Conservation (phyloP, 78 protist species). For the Tieghemostelium lacteum region DNA sequence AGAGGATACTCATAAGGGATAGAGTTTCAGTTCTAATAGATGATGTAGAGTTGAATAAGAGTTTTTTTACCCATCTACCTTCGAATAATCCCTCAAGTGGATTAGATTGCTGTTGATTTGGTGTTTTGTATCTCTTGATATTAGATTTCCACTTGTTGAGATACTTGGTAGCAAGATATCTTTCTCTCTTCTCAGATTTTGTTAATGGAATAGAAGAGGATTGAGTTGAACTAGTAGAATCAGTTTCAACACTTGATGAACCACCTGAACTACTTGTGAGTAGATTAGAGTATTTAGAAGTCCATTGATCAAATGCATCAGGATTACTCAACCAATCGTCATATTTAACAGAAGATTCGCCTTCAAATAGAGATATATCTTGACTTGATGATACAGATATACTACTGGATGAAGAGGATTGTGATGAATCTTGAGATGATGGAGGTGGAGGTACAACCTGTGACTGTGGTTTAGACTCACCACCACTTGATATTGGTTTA, state of each 20-base stretch:
- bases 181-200: background rate
- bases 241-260: background rate
- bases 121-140: background rate
- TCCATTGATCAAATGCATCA: constrained; percentile 17
- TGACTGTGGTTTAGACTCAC: background rate
- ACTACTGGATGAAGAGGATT: background rate
- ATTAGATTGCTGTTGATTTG: background rate
- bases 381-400: constrained; percentile 8
- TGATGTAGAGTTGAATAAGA: constrained; percentile 68
- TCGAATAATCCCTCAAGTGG: constrained; percentile 35
- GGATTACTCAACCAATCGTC: constrained; percentile 26
- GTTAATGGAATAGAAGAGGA: background rate
- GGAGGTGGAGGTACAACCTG: background rate
- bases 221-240: background rate
- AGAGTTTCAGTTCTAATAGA: constrained; percentile 31
- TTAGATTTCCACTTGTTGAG: constrained; percentile 25
- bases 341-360: constrained; percentile 23
- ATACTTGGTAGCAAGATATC: background rate
- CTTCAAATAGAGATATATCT: constrained; percentile 21
- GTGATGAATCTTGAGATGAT: background rate
- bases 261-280: background rate
- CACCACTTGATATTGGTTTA: no score
- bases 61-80: constrained; percentile 53
- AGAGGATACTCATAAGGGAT: constrained; percentile 47
- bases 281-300: constrained; percentile 17